Evolutionary conservation across 495 filamentous ascomycete genomes (phyloP).

Genomic region (Penicillium salamii): DNA sequence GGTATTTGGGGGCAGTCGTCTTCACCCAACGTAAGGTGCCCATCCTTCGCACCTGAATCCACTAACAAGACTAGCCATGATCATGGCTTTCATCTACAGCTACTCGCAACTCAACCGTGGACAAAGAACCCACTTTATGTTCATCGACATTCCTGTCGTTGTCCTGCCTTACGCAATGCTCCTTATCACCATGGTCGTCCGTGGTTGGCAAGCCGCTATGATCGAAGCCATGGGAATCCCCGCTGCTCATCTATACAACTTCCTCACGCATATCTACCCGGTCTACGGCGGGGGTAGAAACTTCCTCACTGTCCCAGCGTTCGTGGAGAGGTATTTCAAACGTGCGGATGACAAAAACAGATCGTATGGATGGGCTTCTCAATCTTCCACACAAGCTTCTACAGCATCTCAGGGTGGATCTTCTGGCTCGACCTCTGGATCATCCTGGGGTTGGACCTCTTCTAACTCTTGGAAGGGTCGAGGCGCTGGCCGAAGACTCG

Average conservation of each 20-base stretch:
- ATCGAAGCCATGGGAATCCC: conserved; percentile 66
- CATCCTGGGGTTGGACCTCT: conserved; percentile 32
- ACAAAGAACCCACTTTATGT: conserved; percentile 63
- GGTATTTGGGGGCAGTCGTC: conserved; percentile 45
- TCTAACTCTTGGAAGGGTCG: conserved; percentile 58
- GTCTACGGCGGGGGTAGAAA: conserved; percentile 77
- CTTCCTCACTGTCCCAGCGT: conserved; percentile 63
- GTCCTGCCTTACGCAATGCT: conserved; percentile 76
- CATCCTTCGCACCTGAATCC: neutral
- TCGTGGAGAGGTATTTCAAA: conserved; percentile 61
- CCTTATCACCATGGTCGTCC: conserved; percentile 59
- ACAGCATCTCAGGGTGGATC: neutral
- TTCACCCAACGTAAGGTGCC: conserved; percentile 54
- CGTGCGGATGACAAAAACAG: conserved; percentile 28
- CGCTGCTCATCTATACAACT: conserved; percentile 83
- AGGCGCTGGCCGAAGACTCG: conserved; percentile 68
- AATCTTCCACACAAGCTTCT: conserved; percentile 2
- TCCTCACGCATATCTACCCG: conserved; percentile 78
- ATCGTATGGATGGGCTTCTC: conserved; percentile 60
- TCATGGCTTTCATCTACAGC: conserved; percentile 77
- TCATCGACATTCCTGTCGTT: conserved; percentile 73
- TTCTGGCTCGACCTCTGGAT: conserved; percentile 18
- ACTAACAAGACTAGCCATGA: conserved; percentile 56
- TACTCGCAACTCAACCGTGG: conserved; percentile 78
- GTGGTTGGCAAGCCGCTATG: conserved; percentile 44